Percentiles rank a stretch among this genome's conserved stretches.
phyloP scores from a whole-genome alignment of 2,329 filamentous ascomycete genomes.

The Colletotrichum coccodes region DNA sequence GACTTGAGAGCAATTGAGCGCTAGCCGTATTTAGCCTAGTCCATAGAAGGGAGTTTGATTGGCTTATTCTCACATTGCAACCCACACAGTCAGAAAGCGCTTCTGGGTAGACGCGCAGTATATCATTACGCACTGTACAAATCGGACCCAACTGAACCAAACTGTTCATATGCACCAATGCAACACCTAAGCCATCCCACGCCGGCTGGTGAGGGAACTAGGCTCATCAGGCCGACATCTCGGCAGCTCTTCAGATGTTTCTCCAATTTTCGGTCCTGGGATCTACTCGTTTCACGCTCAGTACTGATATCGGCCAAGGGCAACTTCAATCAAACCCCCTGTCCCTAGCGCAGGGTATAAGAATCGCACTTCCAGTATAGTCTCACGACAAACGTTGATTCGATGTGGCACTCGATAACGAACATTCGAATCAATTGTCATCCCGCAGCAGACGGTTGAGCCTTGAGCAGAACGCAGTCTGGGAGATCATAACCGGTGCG shows the following conservation, averaged over 20 bases:
- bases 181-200: not conserved
- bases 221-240: not conserved
- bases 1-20: slow-evolving; percentile 9
- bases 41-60: fast-evolving
- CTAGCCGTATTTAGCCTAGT: not conserved
- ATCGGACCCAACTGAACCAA: not conserved
- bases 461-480: too few relatives aligned
- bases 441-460: not conserved
- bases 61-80: fast-evolving
- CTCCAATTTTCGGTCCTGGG: not conserved
- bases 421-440: not conserved
- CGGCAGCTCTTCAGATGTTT: too few relatives aligned
- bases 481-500: not conserved
- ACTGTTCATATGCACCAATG: not conserved
- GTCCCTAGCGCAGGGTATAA: not conserved
- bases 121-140: not conserved
- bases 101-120: fast-evolving
- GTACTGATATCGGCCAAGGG: not conserved
- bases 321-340: not conserved
- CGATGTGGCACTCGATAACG: not conserved
- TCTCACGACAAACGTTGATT: not conserved
- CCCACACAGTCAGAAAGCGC: not conserved
- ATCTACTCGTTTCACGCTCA: too few relatives aligned
- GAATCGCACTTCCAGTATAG: not conserved
- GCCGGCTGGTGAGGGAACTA: not conserved